A percentile compares a stretch with the other conserved stretches of the same genome.
Evolutionary conservation across 768 basidiomycete species (phyloP).

Genomic region (Termitomyces eurrhizus): DNA sequence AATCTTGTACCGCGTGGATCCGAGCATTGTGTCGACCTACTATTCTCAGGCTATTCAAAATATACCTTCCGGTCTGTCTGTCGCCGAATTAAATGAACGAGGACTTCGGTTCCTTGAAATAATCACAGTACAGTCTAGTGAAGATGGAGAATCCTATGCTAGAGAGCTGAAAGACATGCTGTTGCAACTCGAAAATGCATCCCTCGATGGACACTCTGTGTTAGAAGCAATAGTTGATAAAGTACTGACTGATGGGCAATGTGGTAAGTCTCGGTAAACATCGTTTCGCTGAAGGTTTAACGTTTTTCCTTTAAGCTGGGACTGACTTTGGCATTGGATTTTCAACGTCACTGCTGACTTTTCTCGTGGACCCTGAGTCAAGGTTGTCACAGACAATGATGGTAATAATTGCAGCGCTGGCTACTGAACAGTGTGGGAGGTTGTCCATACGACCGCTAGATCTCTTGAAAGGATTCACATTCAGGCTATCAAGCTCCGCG

Average conservation of each 20-base stretch:
- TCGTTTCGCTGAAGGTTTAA: background rate
- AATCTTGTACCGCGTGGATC: conserved; percentile 56
- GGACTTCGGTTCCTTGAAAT: conserved; percentile 52
- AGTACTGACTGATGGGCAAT: conserved; percentile 45
- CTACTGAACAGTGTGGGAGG: conserved; percentile 55
- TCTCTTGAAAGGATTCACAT: conserved; percentile 43
- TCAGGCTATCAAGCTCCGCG: conserved; percentile 34
- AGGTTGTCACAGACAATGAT: conserved; percentile 53
- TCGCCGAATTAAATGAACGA: conserved; percentile 37
- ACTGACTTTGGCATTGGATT: conserved; percentile 32
- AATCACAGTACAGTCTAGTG: conserved; percentile 37
- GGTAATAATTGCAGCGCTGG: conserved; percentile 64
- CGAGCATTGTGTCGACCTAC: conserved; percentile 52
- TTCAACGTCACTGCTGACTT: conserved; percentile 41
- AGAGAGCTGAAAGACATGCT: conserved; percentile 42
- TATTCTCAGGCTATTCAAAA: conserved; percentile 40
- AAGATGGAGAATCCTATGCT: conserved; percentile 60
- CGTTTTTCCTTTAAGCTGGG: conserved; percentile 27
- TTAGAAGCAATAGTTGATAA: conserved; percentile 56
- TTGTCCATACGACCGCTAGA: conserved; percentile 46
- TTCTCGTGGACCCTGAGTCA: conserved; percentile 34
- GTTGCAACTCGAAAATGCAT: conserved; percentile 30
- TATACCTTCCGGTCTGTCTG: conserved; percentile 27
- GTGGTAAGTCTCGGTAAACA: conserved; percentile 35
- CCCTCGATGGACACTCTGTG: conserved; percentile 33